phyloP scores from a whole-genome alignment of 75 land plant species.

The Selaginella tamariscina region DNA sequence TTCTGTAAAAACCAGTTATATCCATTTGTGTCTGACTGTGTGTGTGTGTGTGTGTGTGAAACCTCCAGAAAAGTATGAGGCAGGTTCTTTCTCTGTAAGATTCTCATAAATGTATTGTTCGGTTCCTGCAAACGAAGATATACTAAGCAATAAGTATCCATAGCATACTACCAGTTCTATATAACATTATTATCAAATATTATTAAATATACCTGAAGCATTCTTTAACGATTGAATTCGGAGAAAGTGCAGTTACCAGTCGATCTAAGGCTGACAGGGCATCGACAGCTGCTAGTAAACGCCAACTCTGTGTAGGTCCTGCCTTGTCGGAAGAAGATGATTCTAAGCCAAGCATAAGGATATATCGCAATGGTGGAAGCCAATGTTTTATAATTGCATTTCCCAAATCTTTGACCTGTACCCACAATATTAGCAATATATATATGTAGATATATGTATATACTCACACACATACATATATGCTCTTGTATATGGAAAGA shows the following conservation, averaged over 20 bases:
- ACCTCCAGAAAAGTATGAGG: slow-evolving; percentile 55
- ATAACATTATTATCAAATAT: neutral
- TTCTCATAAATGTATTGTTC: slow-evolving; percentile 35
- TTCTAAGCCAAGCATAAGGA: slow-evolving; percentile 34
- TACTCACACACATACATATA: too few species aligned
- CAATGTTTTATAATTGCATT: slow-evolving; percentile 47
- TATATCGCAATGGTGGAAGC: slow-evolving; percentile 44
- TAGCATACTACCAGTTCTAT: neutral
- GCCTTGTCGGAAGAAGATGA: slow-evolving; percentile 30
- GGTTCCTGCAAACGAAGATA: slow-evolving; percentile 39
- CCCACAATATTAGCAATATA: neutral
- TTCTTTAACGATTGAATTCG: slow-evolving; percentile 46
- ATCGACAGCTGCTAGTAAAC: slow-evolving; percentile 51
- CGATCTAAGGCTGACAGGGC: slow-evolving; percentile 49
- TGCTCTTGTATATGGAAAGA: too few species aligned
- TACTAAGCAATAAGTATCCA: neutral
- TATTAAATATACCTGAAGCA: slow-evolving; percentile 42
- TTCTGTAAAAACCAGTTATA: slow-evolving; percentile 35
- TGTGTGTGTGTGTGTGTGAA: neutral
- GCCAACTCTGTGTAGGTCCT: slow-evolving; percentile 71
- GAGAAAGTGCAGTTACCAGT: slow-evolving; percentile 35
- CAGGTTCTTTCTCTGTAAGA: slow-evolving; percentile 41
- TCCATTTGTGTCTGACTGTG: neutral
- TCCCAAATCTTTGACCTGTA: slow-evolving; percentile 29
- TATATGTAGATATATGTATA: too few species aligned